A percentile compares a stretch with the other conserved stretches of the same genome.
Conservation (phyloP, 139 green algal genomes). For the Picochlorum sp. region DNA sequence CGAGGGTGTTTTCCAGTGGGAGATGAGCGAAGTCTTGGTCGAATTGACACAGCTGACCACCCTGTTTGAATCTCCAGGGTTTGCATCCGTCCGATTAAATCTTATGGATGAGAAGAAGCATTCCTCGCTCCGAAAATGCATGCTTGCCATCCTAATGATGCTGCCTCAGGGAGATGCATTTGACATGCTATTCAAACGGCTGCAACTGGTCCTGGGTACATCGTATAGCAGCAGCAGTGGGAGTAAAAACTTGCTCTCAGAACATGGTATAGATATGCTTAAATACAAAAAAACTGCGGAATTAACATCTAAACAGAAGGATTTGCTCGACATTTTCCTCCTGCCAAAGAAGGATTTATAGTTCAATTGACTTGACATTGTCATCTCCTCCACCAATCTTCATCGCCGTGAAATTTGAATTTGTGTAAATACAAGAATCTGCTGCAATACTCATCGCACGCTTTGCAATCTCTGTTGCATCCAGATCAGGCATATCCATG, state of each 20-base stretch:
- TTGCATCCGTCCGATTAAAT: constrained; percentile 84
- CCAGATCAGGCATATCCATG: constrained; percentile 58
- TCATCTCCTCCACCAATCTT: constrained; percentile 11
- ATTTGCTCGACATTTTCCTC: constrained; percentile 1
- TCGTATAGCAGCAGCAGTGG: no score
- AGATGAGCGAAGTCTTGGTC: constrained; percentile 6
- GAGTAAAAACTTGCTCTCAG: no score
- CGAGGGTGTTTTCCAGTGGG: constrained; percentile 9
- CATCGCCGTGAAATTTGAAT: constrained; percentile 71
- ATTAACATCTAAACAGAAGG: not conserved
- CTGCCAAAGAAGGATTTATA: not conserved
- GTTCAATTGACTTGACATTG: constrained; percentile 10
- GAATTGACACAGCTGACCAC: constrained; percentile 80
- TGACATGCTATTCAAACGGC: constrained; percentile 57
- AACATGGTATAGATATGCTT: no score
- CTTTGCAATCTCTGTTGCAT: constrained; percentile 49
- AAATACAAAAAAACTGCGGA: no score
- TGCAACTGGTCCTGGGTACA: constrained; percentile 25
- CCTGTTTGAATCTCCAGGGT: constrained; percentile 87
- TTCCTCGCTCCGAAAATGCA: constrained; percentile 55
- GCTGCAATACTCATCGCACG: constrained; percentile 85
- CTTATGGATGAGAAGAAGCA: constrained; percentile 68
- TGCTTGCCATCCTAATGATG: constrained; percentile 78
- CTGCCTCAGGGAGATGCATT: constrained; percentile 91
- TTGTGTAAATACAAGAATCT: constrained; percentile 91